phyloP scores from a whole-genome alignment of 768 basidiomycete species.

The Kwoniella sp. region DNA sequence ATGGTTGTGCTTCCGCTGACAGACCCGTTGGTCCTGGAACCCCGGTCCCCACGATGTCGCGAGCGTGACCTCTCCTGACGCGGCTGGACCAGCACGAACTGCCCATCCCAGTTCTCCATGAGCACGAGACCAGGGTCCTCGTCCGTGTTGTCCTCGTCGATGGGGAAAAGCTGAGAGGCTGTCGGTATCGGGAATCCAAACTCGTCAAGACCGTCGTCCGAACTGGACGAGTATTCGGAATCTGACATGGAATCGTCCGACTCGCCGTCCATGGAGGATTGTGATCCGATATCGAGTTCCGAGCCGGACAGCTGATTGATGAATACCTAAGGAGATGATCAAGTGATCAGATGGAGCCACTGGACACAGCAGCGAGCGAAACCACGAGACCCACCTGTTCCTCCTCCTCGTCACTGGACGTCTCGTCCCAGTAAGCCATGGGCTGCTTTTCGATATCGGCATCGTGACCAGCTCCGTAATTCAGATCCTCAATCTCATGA shows the following conservation, averaged over 20 bases:
- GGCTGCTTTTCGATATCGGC: slow-evolving; percentile 20
- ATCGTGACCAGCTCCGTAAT: slow-evolving; percentile 37
- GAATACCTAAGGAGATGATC: slow-evolving; percentile 19
- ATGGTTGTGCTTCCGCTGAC: slow-evolving; percentile 27
- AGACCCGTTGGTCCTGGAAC: slow-evolving; percentile 33
- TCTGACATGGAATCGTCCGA: slow-evolving; percentile 28
- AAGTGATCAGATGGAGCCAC: slow-evolving; percentile 1
- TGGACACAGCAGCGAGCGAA: background rate
- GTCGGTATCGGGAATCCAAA: slow-evolving; percentile 34
- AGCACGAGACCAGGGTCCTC: slow-evolving; percentile 30
- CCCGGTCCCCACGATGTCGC: slow-evolving; percentile 26
- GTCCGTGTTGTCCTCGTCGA: slow-evolving; percentile 8
- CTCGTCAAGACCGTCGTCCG: slow-evolving; percentile 33
- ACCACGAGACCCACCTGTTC: slow-evolving; percentile 28
- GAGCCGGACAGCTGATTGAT: slow-evolving; percentile 42
- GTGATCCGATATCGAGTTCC: slow-evolving; percentile 33
- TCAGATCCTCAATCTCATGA: slow-evolving; percentile 44
- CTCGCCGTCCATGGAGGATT: slow-evolving; percentile 30
- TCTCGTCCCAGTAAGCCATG: slow-evolving; percentile 24
- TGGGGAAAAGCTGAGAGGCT: slow-evolving; percentile 17
- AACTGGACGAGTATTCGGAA: slow-evolving; percentile 19
- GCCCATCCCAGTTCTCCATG: slow-evolving; percentile 47
- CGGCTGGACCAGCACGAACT: slow-evolving; percentile 40
- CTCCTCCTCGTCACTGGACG: slow-evolving; percentile 29
- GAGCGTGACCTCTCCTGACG: slow-evolving; percentile 26